Conservation (phyloP, 164 flowering plant species). For the Paratinospora sagittata region DNA sequence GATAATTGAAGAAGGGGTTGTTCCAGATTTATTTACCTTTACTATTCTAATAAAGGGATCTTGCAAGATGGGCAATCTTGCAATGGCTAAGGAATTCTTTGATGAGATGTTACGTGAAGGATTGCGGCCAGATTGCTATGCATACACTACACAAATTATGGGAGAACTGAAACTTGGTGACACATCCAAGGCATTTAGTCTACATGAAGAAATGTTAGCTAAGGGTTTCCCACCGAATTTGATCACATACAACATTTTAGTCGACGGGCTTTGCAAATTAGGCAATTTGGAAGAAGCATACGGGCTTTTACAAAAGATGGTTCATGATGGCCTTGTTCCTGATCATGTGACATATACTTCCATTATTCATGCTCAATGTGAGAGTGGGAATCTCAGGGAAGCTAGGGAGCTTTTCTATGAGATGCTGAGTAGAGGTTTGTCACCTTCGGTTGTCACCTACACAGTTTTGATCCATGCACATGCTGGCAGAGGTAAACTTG, state of each 20-base stretch:
- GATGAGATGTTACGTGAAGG: conserved; percentile 57
- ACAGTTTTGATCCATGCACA: conserved; percentile 59
- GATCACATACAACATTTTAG: conserved; percentile 50
- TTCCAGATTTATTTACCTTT: conserved; percentile 59
- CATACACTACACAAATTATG: conserved; percentile 39
- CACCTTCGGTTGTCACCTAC: conserved; percentile 64
- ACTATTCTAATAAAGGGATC: conserved; percentile 57
- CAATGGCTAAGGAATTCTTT: conserved; percentile 39
- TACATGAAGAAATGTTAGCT: conserved; percentile 58
- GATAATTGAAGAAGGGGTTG: conserved; percentile 37
- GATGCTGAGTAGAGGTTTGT: conserved; percentile 43
- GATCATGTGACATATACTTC: conserved; percentile 63
- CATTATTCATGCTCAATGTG: conserved; percentile 44
- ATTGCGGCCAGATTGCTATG: conserved; percentile 46
- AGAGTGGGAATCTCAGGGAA: conserved; percentile 34
- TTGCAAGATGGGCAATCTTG: conserved; percentile 37
- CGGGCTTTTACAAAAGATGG: conserved; percentile 42
- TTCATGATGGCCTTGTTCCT: conserved; percentile 40
- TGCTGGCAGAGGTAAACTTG: conserved; percentile 39
- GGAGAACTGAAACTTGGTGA: conserved; percentile 49
- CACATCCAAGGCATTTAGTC: conserved; percentile 25
- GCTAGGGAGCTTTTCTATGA: conserved; percentile 42
- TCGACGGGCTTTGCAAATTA: conserved; percentile 47
- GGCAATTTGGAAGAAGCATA: conserved; percentile 40
- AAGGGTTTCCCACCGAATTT: conserved; percentile 48